Percentiles rank a stretch among this genome's conserved stretches.
Evolutionary conservation across 2,329 filamentous ascomycete species (phyloP).

Genomic region (Purpureocillium lavendulum): DNA sequence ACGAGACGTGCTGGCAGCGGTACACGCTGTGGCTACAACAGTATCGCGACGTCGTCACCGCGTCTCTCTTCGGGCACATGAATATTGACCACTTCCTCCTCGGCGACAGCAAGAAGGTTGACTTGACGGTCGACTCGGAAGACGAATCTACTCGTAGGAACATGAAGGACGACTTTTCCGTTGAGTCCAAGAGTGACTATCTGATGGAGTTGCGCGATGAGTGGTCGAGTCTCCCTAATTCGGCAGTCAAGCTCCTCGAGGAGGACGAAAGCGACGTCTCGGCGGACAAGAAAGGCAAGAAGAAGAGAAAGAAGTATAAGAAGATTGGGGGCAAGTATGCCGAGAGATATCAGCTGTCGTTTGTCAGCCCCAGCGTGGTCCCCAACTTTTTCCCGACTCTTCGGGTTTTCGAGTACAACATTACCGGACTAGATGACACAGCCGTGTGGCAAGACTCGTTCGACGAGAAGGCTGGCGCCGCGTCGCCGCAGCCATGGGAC

Average conservation of each 20-base stretch:
- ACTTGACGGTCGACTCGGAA: constrained; percentile 40
- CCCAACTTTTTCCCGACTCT: constrained; percentile 88
- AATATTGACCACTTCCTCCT: constrained; percentile 97
- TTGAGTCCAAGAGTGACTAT: constrained; percentile 60
- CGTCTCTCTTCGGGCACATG: constrained; percentile 86
- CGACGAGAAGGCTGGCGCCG: constrained; percentile 6
- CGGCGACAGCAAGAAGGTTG: constrained; percentile 73
- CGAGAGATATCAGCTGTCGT: constrained; percentile 74
- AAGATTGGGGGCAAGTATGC: constrained; percentile 71
- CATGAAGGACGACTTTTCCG: constrained; percentile 47
- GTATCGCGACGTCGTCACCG: constrained; percentile 82
- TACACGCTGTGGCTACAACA: constrained; percentile 86
- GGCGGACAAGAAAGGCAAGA: constrained; percentile 23
- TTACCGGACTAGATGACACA: constrained; percentile 59
- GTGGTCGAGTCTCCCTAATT: constrained; percentile 70
- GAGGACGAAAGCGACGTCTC: constrained; percentile 11
- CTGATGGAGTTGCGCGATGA: constrained; percentile 64
- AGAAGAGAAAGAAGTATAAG: constrained; percentile 43
- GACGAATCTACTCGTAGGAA: constrained; percentile 12
- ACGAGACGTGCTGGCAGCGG: constrained; percentile 97
- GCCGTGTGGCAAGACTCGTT: constrained; percentile 35
- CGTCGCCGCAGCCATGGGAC: constrained; percentile 9
- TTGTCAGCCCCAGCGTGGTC: constrained; percentile 80
- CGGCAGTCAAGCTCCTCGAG: constrained; percentile 18
- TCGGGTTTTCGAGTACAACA: constrained; percentile 92